Evolutionary conservation across 345 rosid species (phyloP).

Genomic region (Corchorus capsularis): DNA sequence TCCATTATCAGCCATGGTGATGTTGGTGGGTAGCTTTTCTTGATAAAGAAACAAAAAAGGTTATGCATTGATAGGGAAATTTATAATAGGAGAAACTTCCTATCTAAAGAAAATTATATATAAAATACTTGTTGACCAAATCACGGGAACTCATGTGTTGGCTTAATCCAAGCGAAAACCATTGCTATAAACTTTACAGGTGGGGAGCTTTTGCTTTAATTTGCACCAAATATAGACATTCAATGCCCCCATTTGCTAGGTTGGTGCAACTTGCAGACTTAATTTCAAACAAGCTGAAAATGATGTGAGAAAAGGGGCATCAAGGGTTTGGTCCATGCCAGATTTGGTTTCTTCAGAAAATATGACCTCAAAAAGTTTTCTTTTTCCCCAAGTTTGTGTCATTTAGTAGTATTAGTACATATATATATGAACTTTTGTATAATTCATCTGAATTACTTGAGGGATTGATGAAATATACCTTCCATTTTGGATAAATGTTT

Average conservation of each 20-base stretch:
- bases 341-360: not conserved
- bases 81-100: not conserved
- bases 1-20: too few species aligned
- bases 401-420: not conserved
- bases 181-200: not conserved
- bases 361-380: not conserved
- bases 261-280: slow-evolving; percentile 5
- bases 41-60: too few species aligned
- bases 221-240: slow-evolving; percentile 2
- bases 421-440: not conserved
- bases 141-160: not conserved
- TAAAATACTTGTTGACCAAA: not conserved
- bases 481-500: slow-evolving; percentile 72
- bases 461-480: slow-evolving; percentile 33
- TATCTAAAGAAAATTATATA: not conserved
- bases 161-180: not conserved
- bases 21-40: too few species aligned
- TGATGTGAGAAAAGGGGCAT: not conserved
- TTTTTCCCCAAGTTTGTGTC: not conserved
- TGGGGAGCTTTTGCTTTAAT: not conserved
- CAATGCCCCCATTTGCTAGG: slow-evolving; percentile 12
- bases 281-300: slow-evolving; percentile 8
- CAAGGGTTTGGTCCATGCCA: not conserved
- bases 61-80: not conserved
- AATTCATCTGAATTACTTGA: not conserved